Evolutionary conservation across 1,284 basidiomycete genomes (phyloP).

Genomic region (Boletus mariae): DNA sequence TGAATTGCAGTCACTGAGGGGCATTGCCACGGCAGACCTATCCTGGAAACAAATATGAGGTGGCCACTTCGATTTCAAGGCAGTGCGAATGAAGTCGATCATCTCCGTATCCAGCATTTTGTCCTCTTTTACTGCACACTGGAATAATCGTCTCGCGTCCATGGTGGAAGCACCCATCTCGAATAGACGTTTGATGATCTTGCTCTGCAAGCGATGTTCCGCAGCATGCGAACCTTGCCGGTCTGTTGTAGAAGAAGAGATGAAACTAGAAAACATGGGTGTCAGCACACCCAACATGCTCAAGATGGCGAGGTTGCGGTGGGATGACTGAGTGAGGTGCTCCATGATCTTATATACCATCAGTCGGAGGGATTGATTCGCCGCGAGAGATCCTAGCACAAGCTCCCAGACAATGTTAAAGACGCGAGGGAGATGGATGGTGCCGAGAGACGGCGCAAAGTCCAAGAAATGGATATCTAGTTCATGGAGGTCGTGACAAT

Average conservation of each 20-base stretch:
- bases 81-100: slow-evolving; percentile 62
- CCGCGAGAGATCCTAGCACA: slow-evolving; percentile 31
- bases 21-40: slow-evolving; percentile 45
- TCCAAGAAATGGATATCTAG: slow-evolving; percentile 39
- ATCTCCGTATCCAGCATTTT: slow-evolving; percentile 56
- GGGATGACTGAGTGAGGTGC: slow-evolving; percentile 51
- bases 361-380: slow-evolving; percentile 41
- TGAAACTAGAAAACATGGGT: slow-evolving; percentile 45
- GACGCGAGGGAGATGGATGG: slow-evolving; percentile 54
- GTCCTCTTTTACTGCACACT: slow-evolving; percentile 47
- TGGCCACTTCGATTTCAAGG: slow-evolving; percentile 69
- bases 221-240: background rate
- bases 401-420: slow-evolving; percentile 54
- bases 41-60: slow-evolving; percentile 68
- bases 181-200: slow-evolving; percentile 57
- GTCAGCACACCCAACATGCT: slow-evolving; percentile 53
- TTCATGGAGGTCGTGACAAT: slow-evolving; percentile 33
- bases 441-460: slow-evolving; percentile 34
- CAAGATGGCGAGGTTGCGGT: slow-evolving; percentile 66
- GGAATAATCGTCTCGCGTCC: slow-evolving; percentile 59
- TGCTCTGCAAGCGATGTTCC: slow-evolving; percentile 55
- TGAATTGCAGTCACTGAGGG: slow-evolving; percentile 42
- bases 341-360: slow-evolving; percentile 60
- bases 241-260: slow-evolving; percentile 17
- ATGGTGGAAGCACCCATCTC: slow-evolving; percentile 67